These are phyloP conservation scores for Herpetospermum pedunculosum DNA, from an alignment of 306 rosid genomes.

Conservation along the genomic window DNA sequence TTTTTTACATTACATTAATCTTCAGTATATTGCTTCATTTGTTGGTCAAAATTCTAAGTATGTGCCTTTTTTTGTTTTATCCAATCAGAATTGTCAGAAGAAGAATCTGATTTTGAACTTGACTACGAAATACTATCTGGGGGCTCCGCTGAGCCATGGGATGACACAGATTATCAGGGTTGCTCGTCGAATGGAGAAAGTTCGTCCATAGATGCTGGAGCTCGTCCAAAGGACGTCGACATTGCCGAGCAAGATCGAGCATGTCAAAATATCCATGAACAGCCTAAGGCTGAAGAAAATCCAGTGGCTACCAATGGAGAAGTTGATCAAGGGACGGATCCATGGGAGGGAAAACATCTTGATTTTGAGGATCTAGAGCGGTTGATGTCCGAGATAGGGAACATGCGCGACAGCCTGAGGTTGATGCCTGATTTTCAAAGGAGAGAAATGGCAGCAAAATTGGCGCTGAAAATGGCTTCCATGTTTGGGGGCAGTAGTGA, in stretches of 20 bases:
- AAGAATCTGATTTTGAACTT: slow-evolving; percentile 73
- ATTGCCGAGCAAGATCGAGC: neutral
- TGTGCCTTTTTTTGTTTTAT: slow-evolving; percentile 11
- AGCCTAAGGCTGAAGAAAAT: slow-evolving; percentile 16
- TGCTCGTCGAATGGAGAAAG: slow-evolving; percentile 40
- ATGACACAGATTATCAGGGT: slow-evolving; percentile 36
- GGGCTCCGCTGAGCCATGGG: slow-evolving; percentile 65
- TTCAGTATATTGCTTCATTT: neutral
- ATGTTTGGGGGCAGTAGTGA: slow-evolving; percentile 44
- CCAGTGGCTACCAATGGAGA: slow-evolving; percentile 12
- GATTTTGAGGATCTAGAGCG: slow-evolving; percentile 75
- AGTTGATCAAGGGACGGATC: slow-evolving; percentile 19
- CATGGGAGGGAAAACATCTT: slow-evolving; percentile 18
- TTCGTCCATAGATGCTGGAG: slow-evolving; percentile 23
- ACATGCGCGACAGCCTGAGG: slow-evolving; percentile 61
- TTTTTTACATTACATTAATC: slow-evolving; percentile 11
- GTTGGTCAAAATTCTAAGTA: slow-evolving; percentile 9
- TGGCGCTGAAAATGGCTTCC: slow-evolving; percentile 80
- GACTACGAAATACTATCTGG: slow-evolving; percentile 63
- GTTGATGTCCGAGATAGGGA: slow-evolving; percentile 83
- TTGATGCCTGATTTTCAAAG: slow-evolving; percentile 90
- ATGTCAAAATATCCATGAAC: neutral
- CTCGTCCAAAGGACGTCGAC: slow-evolving; percentile 15
- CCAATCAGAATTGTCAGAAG: slow-evolving; percentile 58
- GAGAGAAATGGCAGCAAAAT: slow-evolving; percentile 78